A percentile compares a stretch with the other conserved stretches of the same genome.
Conservation (phyloP, 75 land plant genomes). For the Sequoiadendron giganteum region DNA sequence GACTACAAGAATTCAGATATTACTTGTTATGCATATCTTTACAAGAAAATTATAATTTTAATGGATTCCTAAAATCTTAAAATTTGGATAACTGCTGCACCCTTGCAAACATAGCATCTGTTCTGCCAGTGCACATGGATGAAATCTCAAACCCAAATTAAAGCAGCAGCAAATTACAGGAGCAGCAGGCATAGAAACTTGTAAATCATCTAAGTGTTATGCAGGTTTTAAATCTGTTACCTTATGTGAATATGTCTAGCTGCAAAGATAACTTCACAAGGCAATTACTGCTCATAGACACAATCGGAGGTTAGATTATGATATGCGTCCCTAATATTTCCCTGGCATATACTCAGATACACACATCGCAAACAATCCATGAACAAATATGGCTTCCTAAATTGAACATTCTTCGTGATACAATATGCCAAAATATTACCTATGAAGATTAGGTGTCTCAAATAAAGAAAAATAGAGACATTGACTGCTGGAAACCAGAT, state of each 20-base stretch:
- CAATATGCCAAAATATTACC: no score
- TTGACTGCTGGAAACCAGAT: no score
- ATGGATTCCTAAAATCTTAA: neutral
- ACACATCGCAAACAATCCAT: neutral
- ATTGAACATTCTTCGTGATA: no score
- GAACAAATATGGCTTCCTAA: neutral
- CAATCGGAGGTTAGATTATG: neutral
- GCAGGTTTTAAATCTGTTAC: neutral
- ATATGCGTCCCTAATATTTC: no score
- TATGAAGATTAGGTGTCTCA: no score
- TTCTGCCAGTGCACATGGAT: neutral
- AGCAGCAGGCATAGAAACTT: neutral
- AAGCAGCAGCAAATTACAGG: neutral
- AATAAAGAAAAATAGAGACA: no score
- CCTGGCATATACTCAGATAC: no score
- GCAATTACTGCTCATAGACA: neutral
- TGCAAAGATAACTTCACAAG: neutral
- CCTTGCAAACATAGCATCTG: neutral
- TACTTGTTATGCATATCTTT: neutral
- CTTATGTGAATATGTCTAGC: neutral
- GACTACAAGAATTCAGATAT: neutral
- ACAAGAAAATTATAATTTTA: neutral
- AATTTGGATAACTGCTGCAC: neutral
- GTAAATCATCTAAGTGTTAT: neutral
- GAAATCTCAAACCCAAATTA: neutral